phyloP scores from a whole-genome alignment of 1,139 yeast species.

The Debaryomyces subglobosus region DNA sequence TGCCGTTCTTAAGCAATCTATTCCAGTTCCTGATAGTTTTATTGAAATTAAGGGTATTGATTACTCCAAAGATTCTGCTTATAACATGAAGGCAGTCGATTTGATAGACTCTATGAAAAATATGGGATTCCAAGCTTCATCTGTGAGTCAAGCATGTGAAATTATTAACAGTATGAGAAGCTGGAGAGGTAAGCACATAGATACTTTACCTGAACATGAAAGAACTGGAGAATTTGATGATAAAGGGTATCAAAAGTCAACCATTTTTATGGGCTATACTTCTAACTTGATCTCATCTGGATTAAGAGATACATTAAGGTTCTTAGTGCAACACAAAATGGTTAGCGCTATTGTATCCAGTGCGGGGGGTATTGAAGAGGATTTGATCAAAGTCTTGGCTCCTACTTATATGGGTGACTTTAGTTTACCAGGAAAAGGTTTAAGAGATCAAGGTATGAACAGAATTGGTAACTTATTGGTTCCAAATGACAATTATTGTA shows the following conservation, averaged over 20 bases:
- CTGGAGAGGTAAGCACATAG: constrained; percentile 84
- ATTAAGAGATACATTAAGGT: constrained; percentile 85
- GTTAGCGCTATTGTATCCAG: constrained; percentile 93
- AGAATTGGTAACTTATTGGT: constrained; percentile 95
- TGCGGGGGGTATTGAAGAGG: constrained; percentile 99
- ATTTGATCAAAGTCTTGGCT: constrained; percentile 91
- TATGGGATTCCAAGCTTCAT: constrained; percentile 98
- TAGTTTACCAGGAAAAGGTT: constrained; percentile 71
- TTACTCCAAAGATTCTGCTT: constrained; percentile 71
- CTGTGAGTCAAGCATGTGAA: constrained; percentile 85
- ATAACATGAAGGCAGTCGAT: constrained; percentile 76
- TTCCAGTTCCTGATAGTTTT: constrained; percentile 79
- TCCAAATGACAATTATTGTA: constrained; percentile 96
- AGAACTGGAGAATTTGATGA: constrained; percentile 78
- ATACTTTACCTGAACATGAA: constrained; percentile 68
- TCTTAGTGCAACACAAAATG: constrained; percentile 88
- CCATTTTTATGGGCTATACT: constrained; percentile 94
- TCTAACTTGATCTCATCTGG: constrained; percentile 97
- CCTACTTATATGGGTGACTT: constrained; percentile 96
- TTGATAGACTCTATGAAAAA: constrained; percentile 79
- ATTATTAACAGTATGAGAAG: constrained; percentile 87
- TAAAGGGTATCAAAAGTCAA: constrained; percentile 79
- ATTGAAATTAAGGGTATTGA: constrained; percentile 85
- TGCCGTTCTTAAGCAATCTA: constrained; percentile 87
- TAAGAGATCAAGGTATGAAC: constrained; percentile 95